A percentile compares a stretch with the other conserved stretches of the same genome.
phyloP scores from a whole-genome alignment of 2,329 filamentous ascomycete species.

The Apiospora saccharicola region DNA sequence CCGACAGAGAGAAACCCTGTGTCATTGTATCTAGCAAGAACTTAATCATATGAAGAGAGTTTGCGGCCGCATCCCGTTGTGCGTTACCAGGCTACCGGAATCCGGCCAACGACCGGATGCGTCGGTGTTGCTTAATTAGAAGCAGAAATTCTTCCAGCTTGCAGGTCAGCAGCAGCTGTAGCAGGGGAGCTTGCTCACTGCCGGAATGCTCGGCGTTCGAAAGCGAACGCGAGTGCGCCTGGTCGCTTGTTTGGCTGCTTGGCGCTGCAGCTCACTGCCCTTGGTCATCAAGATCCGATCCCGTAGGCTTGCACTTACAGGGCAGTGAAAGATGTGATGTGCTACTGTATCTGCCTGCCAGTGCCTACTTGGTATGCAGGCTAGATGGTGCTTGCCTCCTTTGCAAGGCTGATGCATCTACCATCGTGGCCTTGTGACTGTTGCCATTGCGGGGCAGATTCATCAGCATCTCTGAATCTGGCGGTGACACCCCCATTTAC shows the following conservation, averaged over 20 bases:
- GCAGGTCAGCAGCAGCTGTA: not conserved
- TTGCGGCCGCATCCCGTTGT: not conserved
- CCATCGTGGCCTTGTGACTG: slow-evolving; percentile 12
- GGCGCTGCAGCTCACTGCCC: not conserved
- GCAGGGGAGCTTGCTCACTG: not conserved
- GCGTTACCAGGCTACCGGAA: slow-evolving; percentile 5
- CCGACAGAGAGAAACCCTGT: not conserved
- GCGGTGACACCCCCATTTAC: not conserved
- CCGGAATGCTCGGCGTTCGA: not conserved
- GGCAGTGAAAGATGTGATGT: not conserved
- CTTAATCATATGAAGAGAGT: not conserved
- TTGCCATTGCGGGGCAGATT: not conserved
- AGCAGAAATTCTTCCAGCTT: not conserved
- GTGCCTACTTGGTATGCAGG: not conserved
- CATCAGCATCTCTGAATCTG: slow-evolving; percentile 6
- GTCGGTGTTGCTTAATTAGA: slow-evolving; percentile 1
- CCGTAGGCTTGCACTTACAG: not conserved
- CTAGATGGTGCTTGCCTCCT: slow-evolving; percentile 2
- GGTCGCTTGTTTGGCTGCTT: not conserved
- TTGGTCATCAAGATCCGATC: not conserved
- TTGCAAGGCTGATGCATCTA: slow-evolving; percentile 8
- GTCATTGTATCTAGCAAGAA: not conserved
- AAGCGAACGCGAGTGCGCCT: not conserved
- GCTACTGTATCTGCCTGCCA: not conserved
- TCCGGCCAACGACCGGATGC: slow-evolving; percentile 2